Base-by-base conservation (phyloP, 2,329 filamentous ascomycete species). In the Emericellopsis cladophorae region DNA sequence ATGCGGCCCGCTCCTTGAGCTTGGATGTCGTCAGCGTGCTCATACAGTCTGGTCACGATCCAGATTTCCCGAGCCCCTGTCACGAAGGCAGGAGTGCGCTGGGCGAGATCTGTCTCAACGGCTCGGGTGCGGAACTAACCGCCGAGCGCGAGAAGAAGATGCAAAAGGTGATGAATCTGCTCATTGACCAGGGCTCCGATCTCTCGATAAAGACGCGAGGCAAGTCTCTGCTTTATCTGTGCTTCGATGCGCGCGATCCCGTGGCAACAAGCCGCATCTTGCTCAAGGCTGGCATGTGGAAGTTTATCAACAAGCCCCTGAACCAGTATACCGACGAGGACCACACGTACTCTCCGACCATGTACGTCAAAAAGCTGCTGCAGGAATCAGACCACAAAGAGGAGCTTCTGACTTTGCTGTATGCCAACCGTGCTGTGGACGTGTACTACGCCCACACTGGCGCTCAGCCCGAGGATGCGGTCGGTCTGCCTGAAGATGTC, bases 221-320 rank as follows among this genome's bases (percentile, higher is more conserved):
- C 11, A 81, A 78, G 48, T 76, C 78, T 0, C 56, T 73, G 7
- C 58, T 83, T 9, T 59, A 78, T 11, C 67, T 81, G 2, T 77
- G 77, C 5, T 66, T 83, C 21, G 72, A 80, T 42, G 69, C 73
- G 0, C 48, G 58, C 7, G 70, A 77, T 34, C 66, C 78, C 0
- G 44, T 79, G 3, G 58, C 65, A 1, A 74, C 75, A 6, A 73
- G 74, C 0, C 68, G 69, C 34, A 67, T 72, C 0, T 65, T 83
- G 1, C 62, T 84, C 7, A 77, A 78, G 49, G 73, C 72, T 1
- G 76, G 72, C 35, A 68, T 81, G 59, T 82, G 78, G 76, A 76
- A 77, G 51, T 60, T 72, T 26, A 59, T 82, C 49, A 82, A 82
- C 57, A 69, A 74, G 45, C 61, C 71, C 0, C 74, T 68, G 49